These are phyloP conservation scores for Nepenthes mirabilis DNA, from an alignment of 148 eudicot species.

Conservation along the genomic window DNA sequence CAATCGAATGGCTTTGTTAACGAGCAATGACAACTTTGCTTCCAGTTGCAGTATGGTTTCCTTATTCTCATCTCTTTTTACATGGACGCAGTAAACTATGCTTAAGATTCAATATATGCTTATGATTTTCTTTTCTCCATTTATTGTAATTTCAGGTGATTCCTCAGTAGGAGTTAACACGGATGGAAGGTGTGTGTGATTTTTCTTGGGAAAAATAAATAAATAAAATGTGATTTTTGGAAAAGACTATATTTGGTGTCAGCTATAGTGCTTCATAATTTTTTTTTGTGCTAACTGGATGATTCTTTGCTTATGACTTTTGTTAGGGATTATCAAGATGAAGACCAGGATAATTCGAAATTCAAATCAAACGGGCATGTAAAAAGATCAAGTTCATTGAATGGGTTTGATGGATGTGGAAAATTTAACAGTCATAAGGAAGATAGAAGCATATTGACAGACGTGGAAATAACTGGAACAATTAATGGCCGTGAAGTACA, in stretches of 20 bases:
- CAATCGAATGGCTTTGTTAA: constrained; percentile 26
- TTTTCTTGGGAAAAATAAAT: background rate
- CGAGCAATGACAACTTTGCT: constrained; percentile 34
- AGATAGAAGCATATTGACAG: constrained; percentile 8
- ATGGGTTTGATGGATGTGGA: constrained; percentile 8
- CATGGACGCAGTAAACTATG: constrained; percentile 1
- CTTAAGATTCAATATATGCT: background rate
- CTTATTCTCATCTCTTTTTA: constrained; percentile 2
- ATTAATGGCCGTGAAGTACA: constrained; percentile 3
- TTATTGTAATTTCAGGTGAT: constrained; percentile 38
- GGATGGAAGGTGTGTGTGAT: constrained; percentile 28
- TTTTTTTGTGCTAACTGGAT: background rate
- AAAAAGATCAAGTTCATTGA: constrained; percentile 13
- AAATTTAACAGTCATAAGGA: constrained; percentile 4
- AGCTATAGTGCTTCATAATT: too few species aligned
- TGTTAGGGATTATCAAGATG: constrained; percentile 5
- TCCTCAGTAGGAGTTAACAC: constrained; percentile 37
- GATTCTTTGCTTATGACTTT: constrained; percentile 7
- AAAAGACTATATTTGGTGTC: constrained; percentile 5
- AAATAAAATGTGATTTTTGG: background rate
- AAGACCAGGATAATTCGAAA: background rate
- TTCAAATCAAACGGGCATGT: constrained; percentile 9
- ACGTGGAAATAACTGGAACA: constrained; percentile 7
- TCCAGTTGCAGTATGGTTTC: constrained; percentile 46
- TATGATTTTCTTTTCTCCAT: background rate